Percentiles rank a stretch among this genome's conserved stretches.
Conservation (phyloP, 2,329 filamentous ascomycete genomes). For the Trichophyton verrucosum region DNA sequence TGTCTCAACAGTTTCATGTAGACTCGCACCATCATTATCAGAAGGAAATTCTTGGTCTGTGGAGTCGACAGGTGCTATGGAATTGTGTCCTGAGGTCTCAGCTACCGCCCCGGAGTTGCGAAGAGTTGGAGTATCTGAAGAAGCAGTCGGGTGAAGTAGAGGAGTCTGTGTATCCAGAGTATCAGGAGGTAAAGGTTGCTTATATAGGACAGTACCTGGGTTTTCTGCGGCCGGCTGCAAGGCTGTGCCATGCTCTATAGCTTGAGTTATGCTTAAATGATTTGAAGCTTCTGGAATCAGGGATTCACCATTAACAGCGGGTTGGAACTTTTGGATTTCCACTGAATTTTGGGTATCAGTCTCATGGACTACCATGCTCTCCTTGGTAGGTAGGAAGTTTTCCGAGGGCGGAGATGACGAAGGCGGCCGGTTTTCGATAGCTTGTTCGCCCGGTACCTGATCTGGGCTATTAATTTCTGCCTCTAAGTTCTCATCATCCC, state of each 20-base stretch:
- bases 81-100: neutral
- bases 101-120: conserved; percentile 25
- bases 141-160: conserved; percentile 27
- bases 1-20: too few species aligned
- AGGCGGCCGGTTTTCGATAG: neutral
- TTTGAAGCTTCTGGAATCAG: neutral
- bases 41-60: too few species aligned
- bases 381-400: neutral
- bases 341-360: neutral
- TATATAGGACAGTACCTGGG: too few species aligned
- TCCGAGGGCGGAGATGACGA: neutral
- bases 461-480: neutral
- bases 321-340: neutral
- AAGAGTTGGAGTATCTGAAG: conserved; percentile 29
- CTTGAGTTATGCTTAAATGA: neutral
- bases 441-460: neutral
- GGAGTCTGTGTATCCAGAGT: conserved; percentile 23
- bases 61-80: neutral
- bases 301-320: neutral
- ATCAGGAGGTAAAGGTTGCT: neutral
- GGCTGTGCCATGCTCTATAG: neutral
- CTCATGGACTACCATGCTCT: conserved; percentile 1
- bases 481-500: conserved; percentile 8
- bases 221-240: neutral
- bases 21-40: too few species aligned